Conservation (phyloP, 2,329 filamentous ascomycete genomes). For the Hypoxylon rubiginosum region DNA sequence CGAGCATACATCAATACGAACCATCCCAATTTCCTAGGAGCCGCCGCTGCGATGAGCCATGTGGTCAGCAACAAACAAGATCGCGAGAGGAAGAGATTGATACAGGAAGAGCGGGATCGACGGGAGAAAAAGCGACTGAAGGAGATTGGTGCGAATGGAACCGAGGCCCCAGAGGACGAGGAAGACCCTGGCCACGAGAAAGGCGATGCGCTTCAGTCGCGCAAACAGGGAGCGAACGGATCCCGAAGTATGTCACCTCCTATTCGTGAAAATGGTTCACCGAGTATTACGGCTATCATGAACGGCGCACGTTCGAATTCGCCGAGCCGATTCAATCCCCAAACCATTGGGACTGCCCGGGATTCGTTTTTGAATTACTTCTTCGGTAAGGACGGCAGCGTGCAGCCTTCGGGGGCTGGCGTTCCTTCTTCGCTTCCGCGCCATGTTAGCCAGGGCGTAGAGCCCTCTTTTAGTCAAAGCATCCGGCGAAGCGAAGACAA, state of each 20-base stretch:
- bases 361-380: constrained; percentile 99
- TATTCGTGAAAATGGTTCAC: constrained; percentile 75
- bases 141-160: constrained; percentile 85
- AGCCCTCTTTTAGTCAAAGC: constrained; percentile 86
- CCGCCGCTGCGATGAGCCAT: constrained; percentile 96
- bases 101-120: constrained; percentile 87
- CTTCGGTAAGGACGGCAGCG: constrained; percentile 91
- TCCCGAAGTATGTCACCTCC: constrained; percentile 87
- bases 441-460: constrained; percentile 82
- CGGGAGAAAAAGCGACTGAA: constrained; percentile 86
- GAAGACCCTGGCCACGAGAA: constrained; percentile 70
- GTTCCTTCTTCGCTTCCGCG: constrained; percentile 62
- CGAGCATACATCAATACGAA: constrained; percentile 99
- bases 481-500: constrained; percentile 78
- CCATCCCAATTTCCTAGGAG: constrained; percentile 97
- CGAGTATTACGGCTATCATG: constrained; percentile 73
- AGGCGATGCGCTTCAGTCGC: constrained; percentile 68
- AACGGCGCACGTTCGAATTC: constrained; percentile 75
- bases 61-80: constrained; percentile 97
- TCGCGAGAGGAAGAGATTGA: constrained; percentile 83
- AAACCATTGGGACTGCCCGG: constrained; percentile 72
- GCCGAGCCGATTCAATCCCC: constrained; percentile 72
- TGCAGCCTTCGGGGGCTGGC: constrained; percentile 59
- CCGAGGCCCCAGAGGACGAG: constrained; percentile 76
- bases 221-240: constrained; percentile 72